Base-by-base conservation (phyloP, 2,329 filamentous ascomycete species). In the Didymosphaeria variabile region DNA sequence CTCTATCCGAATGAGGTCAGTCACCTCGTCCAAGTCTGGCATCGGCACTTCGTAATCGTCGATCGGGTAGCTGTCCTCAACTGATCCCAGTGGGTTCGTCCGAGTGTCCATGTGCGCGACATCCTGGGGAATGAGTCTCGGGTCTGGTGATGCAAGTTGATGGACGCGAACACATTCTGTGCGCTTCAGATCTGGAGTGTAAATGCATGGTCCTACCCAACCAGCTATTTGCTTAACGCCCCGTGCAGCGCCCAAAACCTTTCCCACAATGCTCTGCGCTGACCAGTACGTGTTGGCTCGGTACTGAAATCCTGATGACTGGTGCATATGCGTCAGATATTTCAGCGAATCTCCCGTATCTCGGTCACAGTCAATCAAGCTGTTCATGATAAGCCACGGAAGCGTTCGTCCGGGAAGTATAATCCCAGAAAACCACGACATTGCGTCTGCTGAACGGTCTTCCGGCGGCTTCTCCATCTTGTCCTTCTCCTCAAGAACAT, bases 281-380 rank as follows among this genome's bases (percentile, higher is more conserved):
- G 90, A 88, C 91, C 91, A 93, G 81, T 93, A 93, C 1, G 91
- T 93, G 72, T 90, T 90, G 59, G 88, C 89, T 60, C 89, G 88
- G 73, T 93, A 92, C 78, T 93, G 91, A 71, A 93, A 92, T 17
- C 91, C 91, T 64, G 88, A 88, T 66, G 88, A 83, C 0, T 89
- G 89, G 60, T 90, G 85, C 66, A 90, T 83, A 68, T 92, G 88
- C 1, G 88, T 89, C 9, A 93, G 83, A 36, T 90, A 83, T 12
- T 88, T 87, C 17, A 93, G 84, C 8, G 87, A 81, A 63, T 90
- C 86, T 5, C 87, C 88, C 4, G 84, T 84, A 72, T 91, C 90
- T 1, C 88, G 87, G 69, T 93, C 90, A 67, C 91, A 87, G 73
- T 93, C 91, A 65, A 93, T 88, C 46, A 93, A 82, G 4, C 90